phyloP scores from a whole-genome alignment of 2,329 filamentous ascomycete species.

The Botrytis fragariae region DNA sequence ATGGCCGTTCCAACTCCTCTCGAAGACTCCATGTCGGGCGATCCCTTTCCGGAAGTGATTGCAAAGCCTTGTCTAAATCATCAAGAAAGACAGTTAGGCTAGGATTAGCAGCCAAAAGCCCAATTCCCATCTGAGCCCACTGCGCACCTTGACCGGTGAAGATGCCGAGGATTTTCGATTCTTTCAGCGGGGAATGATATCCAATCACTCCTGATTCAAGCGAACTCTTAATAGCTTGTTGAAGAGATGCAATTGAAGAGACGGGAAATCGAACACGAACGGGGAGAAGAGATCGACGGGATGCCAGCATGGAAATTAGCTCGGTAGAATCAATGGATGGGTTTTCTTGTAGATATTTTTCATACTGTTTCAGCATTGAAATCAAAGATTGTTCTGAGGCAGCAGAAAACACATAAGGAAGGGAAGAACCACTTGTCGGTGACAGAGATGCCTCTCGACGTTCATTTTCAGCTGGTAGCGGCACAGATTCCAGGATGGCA shows the following conservation, averaged over 20 bases:
- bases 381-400: neutral
- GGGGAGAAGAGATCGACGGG: neutral
- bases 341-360: neutral
- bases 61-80: neutral
- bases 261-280: neutral
- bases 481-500: neutral
- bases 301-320: neutral
- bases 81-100: neutral
- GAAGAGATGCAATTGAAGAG: neutral
- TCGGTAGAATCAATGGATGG: neutral
- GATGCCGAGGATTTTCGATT: slow-evolving; percentile 17
- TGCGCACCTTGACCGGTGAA: slow-evolving; percentile 31
- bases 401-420: neutral
- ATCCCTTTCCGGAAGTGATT: neutral
- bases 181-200: neutral
- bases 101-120: neutral
- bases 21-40: neutral
- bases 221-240: neutral
- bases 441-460: neutral
- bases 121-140: slow-evolving; percentile 24
- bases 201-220: neutral
- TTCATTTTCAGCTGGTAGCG: neutral
- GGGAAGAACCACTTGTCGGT: neutral
- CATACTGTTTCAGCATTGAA: neutral
- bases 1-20: neutral